Evolutionary conservation across 805 yeast species (phyloP).

Genomic region (Pichia insulana): DNA sequence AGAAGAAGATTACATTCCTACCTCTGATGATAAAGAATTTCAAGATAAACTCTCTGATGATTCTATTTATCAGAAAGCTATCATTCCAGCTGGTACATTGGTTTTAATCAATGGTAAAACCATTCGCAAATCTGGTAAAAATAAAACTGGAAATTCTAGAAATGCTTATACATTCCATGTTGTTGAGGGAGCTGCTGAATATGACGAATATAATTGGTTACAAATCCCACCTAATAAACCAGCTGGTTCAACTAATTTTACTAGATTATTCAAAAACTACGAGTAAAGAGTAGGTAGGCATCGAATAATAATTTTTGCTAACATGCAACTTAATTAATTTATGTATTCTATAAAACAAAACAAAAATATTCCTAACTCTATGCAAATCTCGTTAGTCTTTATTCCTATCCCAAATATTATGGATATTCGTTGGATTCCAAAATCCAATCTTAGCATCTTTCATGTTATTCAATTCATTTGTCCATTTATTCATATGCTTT

Average conservation of each 20-base stretch:
- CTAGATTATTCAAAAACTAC: slow-evolving; percentile 31
- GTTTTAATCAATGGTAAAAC: slow-evolving; percentile 66
- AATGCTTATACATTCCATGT: slow-evolving; percentile 76
- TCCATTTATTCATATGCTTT: slow-evolving; percentile 17
- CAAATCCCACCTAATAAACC: slow-evolving; percentile 55
- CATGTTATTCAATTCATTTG: slow-evolving; percentile 16
- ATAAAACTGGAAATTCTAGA: slow-evolving; percentile 46
- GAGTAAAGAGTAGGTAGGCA: no score
- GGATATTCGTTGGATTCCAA: slow-evolving; percentile 14
- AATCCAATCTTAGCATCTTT: slow-evolving; percentile 18
- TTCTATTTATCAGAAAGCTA: slow-evolving; percentile 39
- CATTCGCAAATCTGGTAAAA: slow-evolving; percentile 61
- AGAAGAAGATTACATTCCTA: slow-evolving; percentile 15
- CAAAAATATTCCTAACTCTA: not conserved
- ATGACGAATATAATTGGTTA: slow-evolving; percentile 65
- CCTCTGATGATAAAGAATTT: slow-evolving; percentile 18
- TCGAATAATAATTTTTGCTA: no score
- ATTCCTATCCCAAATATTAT: slow-evolving; percentile 4
- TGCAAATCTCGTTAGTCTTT: not conserved
- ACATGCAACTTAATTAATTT: not conserved
- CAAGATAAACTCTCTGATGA: slow-evolving; percentile 28
- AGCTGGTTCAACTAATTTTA: slow-evolving; percentile 51
- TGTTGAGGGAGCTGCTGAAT: slow-evolving; percentile 56
- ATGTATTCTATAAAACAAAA: not conserved
- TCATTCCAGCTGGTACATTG: slow-evolving; percentile 64